A percentile compares a stretch with the other conserved stretches of the same genome.
phyloP scores from a whole-genome alignment of 116 monocot genomes.

The Phalaenopsis hybrid region DNA sequence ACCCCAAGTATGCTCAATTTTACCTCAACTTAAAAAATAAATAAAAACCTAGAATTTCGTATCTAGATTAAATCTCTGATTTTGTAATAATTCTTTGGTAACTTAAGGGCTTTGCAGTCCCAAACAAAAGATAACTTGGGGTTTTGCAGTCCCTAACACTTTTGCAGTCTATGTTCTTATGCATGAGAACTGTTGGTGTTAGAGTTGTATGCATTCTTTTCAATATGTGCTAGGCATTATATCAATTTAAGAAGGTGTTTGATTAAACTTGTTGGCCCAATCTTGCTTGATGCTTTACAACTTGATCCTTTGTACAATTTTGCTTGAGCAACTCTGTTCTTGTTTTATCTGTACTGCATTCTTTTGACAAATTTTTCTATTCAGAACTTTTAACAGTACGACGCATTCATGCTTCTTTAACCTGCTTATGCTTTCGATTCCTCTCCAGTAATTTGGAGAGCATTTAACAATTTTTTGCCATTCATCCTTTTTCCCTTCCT shows the following conservation, averaged over 20 bases:
- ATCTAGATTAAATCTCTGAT: neutral
- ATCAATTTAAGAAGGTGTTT: neutral
- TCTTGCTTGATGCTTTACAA: neutral
- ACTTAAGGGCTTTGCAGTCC: too few species aligned
- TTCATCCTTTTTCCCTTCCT: neutral
- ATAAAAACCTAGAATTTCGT: neutral
- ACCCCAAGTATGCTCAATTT: constrained; percentile 27
- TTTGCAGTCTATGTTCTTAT: neutral
- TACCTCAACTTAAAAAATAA: neutral
- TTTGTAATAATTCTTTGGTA: neutral
- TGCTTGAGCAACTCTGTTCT: neutral
- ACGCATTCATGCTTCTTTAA: neutral
- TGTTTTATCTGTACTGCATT: neutral
- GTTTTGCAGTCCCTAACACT: neutral
- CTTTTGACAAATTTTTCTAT: neutral
- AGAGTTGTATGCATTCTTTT: neutral
- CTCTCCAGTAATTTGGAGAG: neutral
- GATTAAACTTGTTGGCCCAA: neutral
- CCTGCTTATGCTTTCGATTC: neutral
- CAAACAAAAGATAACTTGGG: neutral
- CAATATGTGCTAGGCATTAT: neutral
- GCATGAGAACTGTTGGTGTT: neutral
- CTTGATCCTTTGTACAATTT: neutral
- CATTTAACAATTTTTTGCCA: neutral
- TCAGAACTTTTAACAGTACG: neutral